phyloP scores from a whole-genome alignment of 1,284 basidiomycete genomes.

The Austropuccinia psidii region DNA sequence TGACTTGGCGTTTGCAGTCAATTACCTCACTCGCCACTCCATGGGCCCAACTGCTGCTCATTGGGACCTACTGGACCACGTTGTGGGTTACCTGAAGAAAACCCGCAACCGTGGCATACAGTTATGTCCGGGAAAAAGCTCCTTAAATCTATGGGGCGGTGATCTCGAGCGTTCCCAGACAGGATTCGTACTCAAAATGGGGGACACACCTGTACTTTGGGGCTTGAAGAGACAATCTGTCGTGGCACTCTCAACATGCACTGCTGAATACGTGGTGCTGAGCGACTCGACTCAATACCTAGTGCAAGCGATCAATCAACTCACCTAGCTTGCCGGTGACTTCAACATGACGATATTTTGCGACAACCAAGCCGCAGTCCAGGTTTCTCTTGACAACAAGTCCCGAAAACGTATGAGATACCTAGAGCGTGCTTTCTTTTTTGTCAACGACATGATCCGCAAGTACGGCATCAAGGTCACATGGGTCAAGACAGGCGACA shows the following conservation, averaged over 20 bases:
- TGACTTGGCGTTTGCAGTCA: background rate
- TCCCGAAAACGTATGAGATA: background rate
- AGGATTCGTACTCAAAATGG: background rate
- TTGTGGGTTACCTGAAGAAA: background rate
- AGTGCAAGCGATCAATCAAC: background rate
- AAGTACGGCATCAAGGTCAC: background rate
- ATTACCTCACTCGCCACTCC: background rate
- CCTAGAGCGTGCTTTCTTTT: background rate
- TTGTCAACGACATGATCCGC: background rate
- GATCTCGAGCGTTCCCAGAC: background rate
- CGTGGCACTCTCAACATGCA: background rate
- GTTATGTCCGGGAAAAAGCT: background rate
- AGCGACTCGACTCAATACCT: background rate
- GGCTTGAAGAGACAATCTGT: background rate
- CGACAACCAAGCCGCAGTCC: background rate
- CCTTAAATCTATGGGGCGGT: background rate
- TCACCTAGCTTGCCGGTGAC: background rate
- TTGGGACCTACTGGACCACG: background rate
- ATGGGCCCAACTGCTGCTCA: background rate
- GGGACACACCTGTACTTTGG: background rate
- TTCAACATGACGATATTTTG: background rate
- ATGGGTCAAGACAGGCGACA: background rate
- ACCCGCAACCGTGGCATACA: background rate
- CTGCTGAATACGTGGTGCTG: background rate
- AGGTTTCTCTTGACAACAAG: background rate